Evolutionary conservation across 805 yeast genomes (phyloP), one percentile per base, ranked within the genome.

Genomic region (Lipomyces orientalis): DNA sequence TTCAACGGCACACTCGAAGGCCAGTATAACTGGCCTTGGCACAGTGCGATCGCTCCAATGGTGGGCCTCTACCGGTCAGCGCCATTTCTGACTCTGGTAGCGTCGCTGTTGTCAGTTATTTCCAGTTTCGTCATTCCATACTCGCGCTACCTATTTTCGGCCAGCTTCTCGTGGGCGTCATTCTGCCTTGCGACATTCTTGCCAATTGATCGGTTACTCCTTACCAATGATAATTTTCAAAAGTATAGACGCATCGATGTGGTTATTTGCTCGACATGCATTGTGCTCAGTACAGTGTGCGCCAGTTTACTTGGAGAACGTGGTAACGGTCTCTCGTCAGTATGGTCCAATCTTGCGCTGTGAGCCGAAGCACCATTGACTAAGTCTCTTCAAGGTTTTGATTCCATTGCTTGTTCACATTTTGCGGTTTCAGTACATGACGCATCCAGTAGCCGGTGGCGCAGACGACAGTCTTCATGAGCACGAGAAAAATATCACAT

Each of bases 301-400:
- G 72, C 72, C 14, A 54, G 64, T 55, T 54, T 69, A 56, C 66
- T 69, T 22, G 72, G 72, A n/a, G 72, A 69, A 46, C 72, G 72
- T 29, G 72, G 72, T 4, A 62, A 57, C 16, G 72, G 72, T 58
- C 64, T 69, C 6, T 64, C 68, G 52, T 65, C 72, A 39, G 72
- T 69, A 46, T 2, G 71, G 54, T 37, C 43, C 43, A 37, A 16
- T 1, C 16, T 6, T 43, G 16, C 49, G 19, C 49, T 8, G 49
- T 9, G 49, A 16, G 49, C n/a, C n/a, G n/a, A 9, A 43, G 6
- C 19, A 43, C 49, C 37, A 9, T 12, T 25, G 4, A 37, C 43
- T 37, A 37, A 37, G 9, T 3, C 10, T 35, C 25, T 49, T 29
- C 10, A 22, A 68, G 71, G 56, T 68, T 12, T 54, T 69, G 33